phyloP scores from a whole-genome alignment of 2,329 filamentous ascomycete genomes.

The Penicillium sp. region DNA sequence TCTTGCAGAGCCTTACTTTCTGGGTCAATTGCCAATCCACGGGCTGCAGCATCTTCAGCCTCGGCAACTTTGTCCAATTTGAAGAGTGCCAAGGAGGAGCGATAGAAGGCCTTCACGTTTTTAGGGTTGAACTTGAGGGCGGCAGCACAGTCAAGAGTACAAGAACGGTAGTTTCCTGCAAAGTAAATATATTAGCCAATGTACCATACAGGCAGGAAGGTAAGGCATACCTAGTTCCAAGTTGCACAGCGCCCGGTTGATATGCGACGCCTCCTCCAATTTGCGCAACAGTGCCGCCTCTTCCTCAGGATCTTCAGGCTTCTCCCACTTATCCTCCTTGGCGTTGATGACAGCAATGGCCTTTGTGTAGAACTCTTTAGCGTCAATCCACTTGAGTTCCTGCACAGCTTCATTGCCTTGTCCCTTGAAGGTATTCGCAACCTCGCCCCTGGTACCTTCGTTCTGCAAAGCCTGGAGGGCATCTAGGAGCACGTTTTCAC shows the following conservation, averaged over 20 bases:
- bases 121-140: conserved; percentile 73
- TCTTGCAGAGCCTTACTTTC: conserved; percentile 65
- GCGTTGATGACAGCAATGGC: conserved; percentile 70
- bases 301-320: conserved; percentile 54
- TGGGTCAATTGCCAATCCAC: conserved; percentile 71
- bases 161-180: conserved; percentile 78
- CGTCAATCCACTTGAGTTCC: conserved; percentile 72
- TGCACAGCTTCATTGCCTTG: conserved; percentile 88
- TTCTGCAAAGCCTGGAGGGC: conserved; percentile 88
- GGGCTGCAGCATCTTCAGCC: conserved; percentile 74
- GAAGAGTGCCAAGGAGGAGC: conserved; percentile 74
- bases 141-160: conserved; percentile 78
- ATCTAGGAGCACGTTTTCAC: conserved; percentile 80
- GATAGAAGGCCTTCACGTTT: conserved; percentile 90
- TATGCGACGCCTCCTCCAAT: conserved; percentile 73
- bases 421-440: conserved; percentile 80
- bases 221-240: conserved; percentile 67
- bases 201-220: background rate
- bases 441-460: conserved; percentile 83
- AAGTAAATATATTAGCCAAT: background rate
- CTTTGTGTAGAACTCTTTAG: conserved; percentile 87
- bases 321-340: conserved; percentile 58
- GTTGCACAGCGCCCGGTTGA: conserved; percentile 88
- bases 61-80: conserved; percentile 75
- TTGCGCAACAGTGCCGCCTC: conserved; percentile 63